Base-by-base conservation (phyloP, 345 rosid genomes). In the Clarkia xantiana region DNA sequence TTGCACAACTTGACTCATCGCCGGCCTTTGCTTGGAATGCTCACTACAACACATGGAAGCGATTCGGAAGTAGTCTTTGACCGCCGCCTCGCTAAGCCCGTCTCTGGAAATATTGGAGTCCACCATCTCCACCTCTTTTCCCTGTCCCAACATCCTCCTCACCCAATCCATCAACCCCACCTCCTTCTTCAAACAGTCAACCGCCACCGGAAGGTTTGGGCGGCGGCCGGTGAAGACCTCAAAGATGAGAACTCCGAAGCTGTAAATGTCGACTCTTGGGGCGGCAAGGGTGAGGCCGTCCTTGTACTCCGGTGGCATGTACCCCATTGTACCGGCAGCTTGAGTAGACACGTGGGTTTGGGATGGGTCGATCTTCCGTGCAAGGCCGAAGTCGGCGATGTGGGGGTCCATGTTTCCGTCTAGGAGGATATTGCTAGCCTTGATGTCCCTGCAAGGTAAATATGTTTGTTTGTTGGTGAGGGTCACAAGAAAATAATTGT, bases 231-330 rank as follows among this genome's bases (percentile, higher is more conserved):
- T 76, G 18, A 69, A 81, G 2, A 75, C 60, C 70, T 90, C 95
- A 20, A 90, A 29, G 95, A 90, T 90, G 51, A 90, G 38, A 11
- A 90, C 52, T 1, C 95, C 97, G 3, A 86, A 90, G 42, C 95
- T 86, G 20, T 86, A 86, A 1, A 79, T 91, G 14, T 90, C 97
- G 0, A 83, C 84, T 53, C 59, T 61, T 18, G 62, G 60, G 0
- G 95, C 83, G 0, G 97, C 95, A 0, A 67, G 64, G 1, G 81
- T 80, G 52, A 62, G 67, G 36, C 97, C 97, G 5, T 72, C 88
- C 65, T 64, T 63, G 59, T 77, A 90, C 75, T 90, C 97, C 43
- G 97, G 97, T 1, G 97, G 95, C 97, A 90, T 90, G 62, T 90
- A 90, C 11, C 97, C 97, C 82, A 86, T 79, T 0, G 95, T 86